Percentiles rank a stretch among this genome's conserved stretches.
phyloP scores from a whole-genome alignment of 2,329 filamentous ascomycete genomes.

The Hymenoscyphus scutula region DNA sequence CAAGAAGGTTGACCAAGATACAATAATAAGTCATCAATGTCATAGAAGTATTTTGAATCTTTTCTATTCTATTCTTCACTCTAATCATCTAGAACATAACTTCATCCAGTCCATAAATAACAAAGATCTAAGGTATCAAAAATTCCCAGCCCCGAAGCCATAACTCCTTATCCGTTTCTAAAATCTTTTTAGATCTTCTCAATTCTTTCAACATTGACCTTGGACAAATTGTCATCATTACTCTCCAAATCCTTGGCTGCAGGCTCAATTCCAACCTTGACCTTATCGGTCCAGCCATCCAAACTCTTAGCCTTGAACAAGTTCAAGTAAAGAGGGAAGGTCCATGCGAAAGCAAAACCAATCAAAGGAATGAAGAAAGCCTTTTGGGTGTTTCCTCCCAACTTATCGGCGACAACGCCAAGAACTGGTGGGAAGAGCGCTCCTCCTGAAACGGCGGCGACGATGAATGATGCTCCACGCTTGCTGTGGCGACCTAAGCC shows the following conservation, averaged over 20 bases:
- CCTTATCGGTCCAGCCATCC: slow-evolving; percentile 32
- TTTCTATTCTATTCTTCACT: not conserved
- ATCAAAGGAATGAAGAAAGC: slow-evolving; percentile 31
- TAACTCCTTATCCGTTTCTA: not conserved
- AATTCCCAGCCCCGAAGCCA: not conserved
- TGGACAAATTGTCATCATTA: slow-evolving; percentile 7
- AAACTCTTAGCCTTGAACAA: slow-evolving; percentile 27
- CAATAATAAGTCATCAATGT: not conserved
- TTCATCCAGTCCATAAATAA: not conserved
- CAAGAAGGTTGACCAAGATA: not conserved
- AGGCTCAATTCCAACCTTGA: slow-evolving; percentile 28
- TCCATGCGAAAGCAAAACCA: slow-evolving; percentile 24
- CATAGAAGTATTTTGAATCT: not conserved
- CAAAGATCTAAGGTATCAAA: not conserved
- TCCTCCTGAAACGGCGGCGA: slow-evolving; percentile 40
- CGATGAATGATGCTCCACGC: slow-evolving; percentile 74
- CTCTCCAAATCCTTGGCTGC: slow-evolving; percentile 24
- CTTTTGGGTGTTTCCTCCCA: slow-evolving; percentile 27
- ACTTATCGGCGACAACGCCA: slow-evolving; percentile 25
- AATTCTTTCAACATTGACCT: slow-evolving; percentile 16
- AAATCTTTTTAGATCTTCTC: slow-evolving; percentile 19
- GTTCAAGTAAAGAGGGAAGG: slow-evolving; percentile 30
- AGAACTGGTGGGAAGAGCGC: slow-evolving; percentile 30
- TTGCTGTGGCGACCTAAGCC: slow-evolving; percentile 79
- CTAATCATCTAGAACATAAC: not conserved